Conservation (phyloP, 1,139 yeast genomes). For the Yamadazyma dushanensis region DNA sequence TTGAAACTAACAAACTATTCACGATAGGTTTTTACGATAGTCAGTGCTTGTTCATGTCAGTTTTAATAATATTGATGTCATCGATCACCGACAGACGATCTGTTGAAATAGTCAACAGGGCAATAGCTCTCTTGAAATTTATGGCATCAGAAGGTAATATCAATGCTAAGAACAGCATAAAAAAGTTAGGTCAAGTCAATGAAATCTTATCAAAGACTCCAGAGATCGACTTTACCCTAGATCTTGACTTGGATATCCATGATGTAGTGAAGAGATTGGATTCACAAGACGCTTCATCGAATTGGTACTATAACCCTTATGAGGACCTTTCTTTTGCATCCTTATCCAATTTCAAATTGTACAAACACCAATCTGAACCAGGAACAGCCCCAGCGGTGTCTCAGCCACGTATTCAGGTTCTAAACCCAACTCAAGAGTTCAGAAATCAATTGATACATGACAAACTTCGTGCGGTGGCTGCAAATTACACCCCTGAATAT, state of each 20-base stretch:
- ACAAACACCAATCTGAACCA: not conserved
- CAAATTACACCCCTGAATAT: constrained; percentile 1
- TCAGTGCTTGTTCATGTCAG: constrained; percentile 48
- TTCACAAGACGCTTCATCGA: not conserved
- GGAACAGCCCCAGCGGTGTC: not conserved
- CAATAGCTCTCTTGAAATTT: constrained; percentile 32
- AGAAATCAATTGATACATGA: constrained; percentile 6
- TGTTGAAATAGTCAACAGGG: constrained; percentile 28
- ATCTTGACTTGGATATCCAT: constrained; percentile 19
- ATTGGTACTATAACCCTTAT: constrained; percentile 17
- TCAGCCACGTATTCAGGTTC: constrained; percentile 5
- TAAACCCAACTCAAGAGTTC: constrained; percentile 8
- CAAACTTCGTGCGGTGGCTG: constrained; percentile 1
- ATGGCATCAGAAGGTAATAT: constrained; percentile 46
- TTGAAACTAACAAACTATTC: constrained; percentile 36
- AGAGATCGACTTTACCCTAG: constrained; percentile 19
- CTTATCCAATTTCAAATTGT: constrained; percentile 12
- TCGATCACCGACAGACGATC: constrained; percentile 30
- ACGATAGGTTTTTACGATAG: constrained; percentile 55
- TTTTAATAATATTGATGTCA: constrained; percentile 41
- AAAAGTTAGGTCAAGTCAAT: constrained; percentile 23
- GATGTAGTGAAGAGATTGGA: constrained; percentile 7
- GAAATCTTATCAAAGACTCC: constrained; percentile 21
- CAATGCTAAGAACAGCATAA: constrained; percentile 35
- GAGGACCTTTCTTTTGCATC: constrained; percentile 12